Conservation (phyloP, 225 moss, liverwort and hornwort species). For the Rhytidiadelphus loreus region DNA sequence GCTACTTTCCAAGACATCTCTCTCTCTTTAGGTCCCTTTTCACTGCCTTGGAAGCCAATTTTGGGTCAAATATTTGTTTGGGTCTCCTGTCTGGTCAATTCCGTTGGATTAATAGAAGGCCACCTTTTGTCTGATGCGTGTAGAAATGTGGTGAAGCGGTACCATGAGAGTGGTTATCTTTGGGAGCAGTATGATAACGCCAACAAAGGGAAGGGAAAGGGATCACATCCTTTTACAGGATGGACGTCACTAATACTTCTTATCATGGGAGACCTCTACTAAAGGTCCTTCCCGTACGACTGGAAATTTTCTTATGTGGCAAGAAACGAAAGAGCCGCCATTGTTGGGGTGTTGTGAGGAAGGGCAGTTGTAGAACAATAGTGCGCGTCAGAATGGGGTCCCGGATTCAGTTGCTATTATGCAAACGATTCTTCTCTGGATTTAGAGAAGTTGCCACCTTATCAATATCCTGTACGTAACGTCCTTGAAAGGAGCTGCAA, state of each 20-base stretch:
- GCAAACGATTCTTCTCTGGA: neutral
- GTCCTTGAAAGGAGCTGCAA: neutral
- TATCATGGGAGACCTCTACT: constrained; percentile 80
- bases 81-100: neutral
- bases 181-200: constrained; percentile 86
- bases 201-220: constrained; percentile 81
- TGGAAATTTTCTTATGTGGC: neutral
- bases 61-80: neutral
- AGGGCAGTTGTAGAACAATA: neutral
- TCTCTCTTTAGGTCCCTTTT: neutral
- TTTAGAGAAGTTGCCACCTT: neutral
- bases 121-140: neutral
- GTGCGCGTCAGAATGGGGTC: neutral
- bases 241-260: constrained; percentile 92
- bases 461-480: neutral
- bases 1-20: neutral
- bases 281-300: neutral
- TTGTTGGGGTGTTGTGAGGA: neutral
- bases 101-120: neutral
- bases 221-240: constrained; percentile 96
- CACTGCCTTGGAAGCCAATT: neutral
- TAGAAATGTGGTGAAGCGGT: constrained; percentile 78
- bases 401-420: no score
- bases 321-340: neutral
- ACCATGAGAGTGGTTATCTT: constrained; percentile 77